Evolutionary conservation across 2,329 filamentous ascomycete genomes (phyloP).

Genomic region (Trichoderma harzianum): DNA sequence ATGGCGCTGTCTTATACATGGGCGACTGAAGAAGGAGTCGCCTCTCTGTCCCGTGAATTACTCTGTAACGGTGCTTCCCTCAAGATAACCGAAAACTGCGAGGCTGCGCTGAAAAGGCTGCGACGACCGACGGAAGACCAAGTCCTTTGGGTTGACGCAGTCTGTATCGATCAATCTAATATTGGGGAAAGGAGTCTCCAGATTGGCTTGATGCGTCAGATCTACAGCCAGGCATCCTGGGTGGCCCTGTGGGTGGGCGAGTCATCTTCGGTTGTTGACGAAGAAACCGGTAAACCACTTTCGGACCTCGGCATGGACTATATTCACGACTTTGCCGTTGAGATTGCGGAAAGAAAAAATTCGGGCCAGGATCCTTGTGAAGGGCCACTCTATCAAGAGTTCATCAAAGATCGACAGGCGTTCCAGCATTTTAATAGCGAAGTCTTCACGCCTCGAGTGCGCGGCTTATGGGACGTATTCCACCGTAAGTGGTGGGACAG

Average conservation of each 20-base stretch:
- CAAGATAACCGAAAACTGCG: neutral
- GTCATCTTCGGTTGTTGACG: neutral
- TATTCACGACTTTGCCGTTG: neutral
- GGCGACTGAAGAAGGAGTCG: neutral
- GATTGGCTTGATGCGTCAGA: neutral
- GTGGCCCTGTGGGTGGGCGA: neutral
- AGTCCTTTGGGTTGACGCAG: neutral
- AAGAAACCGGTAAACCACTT: neutral
- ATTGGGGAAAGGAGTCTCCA: neutral
- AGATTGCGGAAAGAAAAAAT: neutral
- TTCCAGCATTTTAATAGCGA: neutral
- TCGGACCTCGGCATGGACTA: neutral
- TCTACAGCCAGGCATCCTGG: neutral
- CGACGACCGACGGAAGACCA: neutral
- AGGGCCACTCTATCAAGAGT: neutral
- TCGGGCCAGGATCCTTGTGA: neutral
- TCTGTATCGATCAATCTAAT: neutral
- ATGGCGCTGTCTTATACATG: neutral
- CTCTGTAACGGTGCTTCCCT: neutral
- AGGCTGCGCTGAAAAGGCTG: neutral
- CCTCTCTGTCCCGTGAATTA: neutral
- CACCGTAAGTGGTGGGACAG: constrained; percentile 5
- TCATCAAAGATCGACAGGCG: neutral
- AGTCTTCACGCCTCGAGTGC: neutral
- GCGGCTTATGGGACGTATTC: constrained; percentile 5